phyloP scores from a whole-genome alignment of 768 basidiomycete genomes.

The Xerocomellus intermedius region DNA sequence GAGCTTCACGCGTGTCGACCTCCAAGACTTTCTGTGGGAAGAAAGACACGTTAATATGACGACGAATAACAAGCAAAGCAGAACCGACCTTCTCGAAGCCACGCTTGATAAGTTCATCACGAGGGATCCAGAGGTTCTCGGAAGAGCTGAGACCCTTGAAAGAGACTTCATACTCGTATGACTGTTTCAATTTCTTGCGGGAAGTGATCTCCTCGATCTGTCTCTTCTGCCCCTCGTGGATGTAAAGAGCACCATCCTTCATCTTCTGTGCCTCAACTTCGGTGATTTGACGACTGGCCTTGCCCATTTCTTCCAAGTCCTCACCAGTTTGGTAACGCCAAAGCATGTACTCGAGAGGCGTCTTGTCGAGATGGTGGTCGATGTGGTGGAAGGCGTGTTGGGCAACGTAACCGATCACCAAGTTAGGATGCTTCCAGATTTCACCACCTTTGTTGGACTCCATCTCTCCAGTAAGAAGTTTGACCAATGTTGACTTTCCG shows the following conservation, averaged over 20 bases:
- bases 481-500: constrained; percentile 96
- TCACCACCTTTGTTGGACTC: constrained; percentile 96
- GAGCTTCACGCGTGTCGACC: constrained; percentile 96
- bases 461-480: constrained; percentile 94
- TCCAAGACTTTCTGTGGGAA: constrained; percentile 82
- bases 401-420: constrained; percentile 98
- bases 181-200: constrained; percentile 99
- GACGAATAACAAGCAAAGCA: background rate
- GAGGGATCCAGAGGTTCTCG: constrained; percentile 96
- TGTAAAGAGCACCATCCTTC: constrained; percentile 86
- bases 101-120: constrained; percentile 96
- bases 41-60: background rate
- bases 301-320: constrained; percentile 94
- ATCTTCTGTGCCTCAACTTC: constrained; percentile 92
- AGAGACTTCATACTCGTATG: constrained; percentile 97
- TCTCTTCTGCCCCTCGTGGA: constrained; percentile 94
- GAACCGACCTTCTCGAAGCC: constrained; percentile 85
- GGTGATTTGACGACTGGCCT: constrained; percentile 83
- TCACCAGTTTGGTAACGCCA: constrained; percentile 99
- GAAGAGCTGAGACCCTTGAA: constrained; percentile 94
- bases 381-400: constrained; percentile 99
- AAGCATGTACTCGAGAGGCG: constrained; percentile 97
- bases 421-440: constrained; percentile 98
- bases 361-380: constrained; percentile 97
- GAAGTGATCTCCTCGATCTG: constrained; percentile 86